Conservation (phyloP, 2,329 filamentous ascomycete genomes). For the Didymella arachidicola region DNA sequence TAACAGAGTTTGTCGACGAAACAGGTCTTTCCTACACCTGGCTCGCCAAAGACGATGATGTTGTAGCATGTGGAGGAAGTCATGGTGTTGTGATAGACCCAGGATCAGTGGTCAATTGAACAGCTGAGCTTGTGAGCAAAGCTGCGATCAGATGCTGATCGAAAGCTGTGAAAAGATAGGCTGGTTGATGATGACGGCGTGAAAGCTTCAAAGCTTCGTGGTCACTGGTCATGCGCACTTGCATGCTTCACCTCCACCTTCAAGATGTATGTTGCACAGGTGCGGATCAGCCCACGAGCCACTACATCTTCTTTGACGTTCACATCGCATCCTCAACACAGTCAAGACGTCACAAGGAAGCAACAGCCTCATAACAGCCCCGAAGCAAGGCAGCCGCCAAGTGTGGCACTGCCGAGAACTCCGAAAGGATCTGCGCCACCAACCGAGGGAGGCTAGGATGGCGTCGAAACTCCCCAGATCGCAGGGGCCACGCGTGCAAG, state of each 20-base stretch:
- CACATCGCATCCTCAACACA: background rate
- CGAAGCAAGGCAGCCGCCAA: constrained; percentile 8
- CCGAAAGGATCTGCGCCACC: constrained; percentile 20
- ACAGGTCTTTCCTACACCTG: constrained; percentile 33
- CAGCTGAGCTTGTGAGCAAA: background rate
- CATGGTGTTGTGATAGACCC: background rate
- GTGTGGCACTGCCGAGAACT: constrained; percentile 13
- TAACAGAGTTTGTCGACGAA: constrained; percentile 27
- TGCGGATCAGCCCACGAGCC: background rate
- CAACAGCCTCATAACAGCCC: background rate
- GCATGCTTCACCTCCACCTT: background rate
- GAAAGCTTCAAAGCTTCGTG: background rate
- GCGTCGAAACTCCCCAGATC: constrained; percentile 7
- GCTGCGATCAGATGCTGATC: background rate
- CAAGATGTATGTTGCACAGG: background rate
- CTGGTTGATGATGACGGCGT: constrained; percentile 7
- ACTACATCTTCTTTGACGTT: background rate
- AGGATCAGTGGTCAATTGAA: background rate
- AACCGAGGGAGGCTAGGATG: constrained; percentile 16
- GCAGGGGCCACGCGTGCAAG: constrained; percentile 16
- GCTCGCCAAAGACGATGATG: constrained; percentile 29
- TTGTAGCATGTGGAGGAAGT: constrained; percentile 1
- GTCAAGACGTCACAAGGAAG: background rate
- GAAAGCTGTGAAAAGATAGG: background rate
- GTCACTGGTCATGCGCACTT: background rate